phyloP scores from a whole-genome alignment of 805 yeast species.

The Myxozyma mucilagina region DNA sequence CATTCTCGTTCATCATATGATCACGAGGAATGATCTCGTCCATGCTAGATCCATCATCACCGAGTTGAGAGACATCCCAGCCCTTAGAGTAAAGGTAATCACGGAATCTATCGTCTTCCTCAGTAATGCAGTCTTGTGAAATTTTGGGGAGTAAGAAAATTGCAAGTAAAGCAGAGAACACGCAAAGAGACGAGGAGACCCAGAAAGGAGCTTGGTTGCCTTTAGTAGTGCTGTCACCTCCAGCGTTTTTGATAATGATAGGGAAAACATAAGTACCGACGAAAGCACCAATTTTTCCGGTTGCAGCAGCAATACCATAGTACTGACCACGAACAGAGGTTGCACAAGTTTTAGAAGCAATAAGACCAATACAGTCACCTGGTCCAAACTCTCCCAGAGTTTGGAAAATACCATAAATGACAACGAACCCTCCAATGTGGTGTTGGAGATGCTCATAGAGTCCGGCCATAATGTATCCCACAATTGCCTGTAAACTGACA shows the following conservation, averaged over 20 bases:
- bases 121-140: slow-evolving; percentile 77
- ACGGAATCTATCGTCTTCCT: slow-evolving; percentile 73
- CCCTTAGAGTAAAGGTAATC: slow-evolving; percentile 68
- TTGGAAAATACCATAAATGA: slow-evolving; percentile 83
- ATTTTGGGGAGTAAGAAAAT: slow-evolving; percentile 74
- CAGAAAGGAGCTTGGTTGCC: slow-evolving; percentile 80
- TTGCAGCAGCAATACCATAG: slow-evolving; percentile 88
- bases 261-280: slow-evolving; percentile 90
- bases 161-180: slow-evolving; percentile 68
- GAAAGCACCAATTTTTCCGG: slow-evolving; percentile 91
- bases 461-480: slow-evolving; percentile 86
- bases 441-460: slow-evolving; percentile 54
- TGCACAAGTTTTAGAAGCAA: slow-evolving; percentile 83
- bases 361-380: slow-evolving; percentile 86
- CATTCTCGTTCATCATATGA: not conserved
- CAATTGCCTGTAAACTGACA: slow-evolving; percentile 66
- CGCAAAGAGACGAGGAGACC: slow-evolving; percentile 74
- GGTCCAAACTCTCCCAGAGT: slow-evolving; percentile 92
- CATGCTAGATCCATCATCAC: slow-evolving; percentile 10
- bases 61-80: slow-evolving; percentile 49
- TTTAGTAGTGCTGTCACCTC: slow-evolving; percentile 45
- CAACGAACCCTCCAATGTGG: slow-evolving; percentile 75
- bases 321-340: slow-evolving; percentile 88
- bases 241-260: slow-evolving; percentile 60
- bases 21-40: slow-evolving; percentile 14